Base-by-base conservation (phyloP, 495 filamentous ascomycete genomes). In the Penicillium herquei region DNA sequence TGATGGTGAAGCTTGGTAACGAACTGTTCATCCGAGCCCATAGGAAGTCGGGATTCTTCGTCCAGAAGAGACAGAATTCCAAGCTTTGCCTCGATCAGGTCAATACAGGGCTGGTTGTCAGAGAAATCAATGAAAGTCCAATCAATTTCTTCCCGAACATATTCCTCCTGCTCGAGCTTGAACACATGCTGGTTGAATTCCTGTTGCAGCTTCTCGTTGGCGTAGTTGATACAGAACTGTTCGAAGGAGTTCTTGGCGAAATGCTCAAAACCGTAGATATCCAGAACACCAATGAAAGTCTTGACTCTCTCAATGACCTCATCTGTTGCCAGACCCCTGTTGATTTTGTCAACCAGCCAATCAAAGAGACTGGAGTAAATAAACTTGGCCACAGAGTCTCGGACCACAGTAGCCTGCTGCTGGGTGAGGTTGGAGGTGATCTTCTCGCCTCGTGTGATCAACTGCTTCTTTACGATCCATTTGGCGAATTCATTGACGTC, bases 131-230 rank as follows among this genome's bases (percentile, higher is more conserved):
- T 99, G 70, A 98, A 99, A 11, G 90, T 96, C 94, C 94, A 99
- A 69, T 98, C 93, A 59, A 99, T 99, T 74, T 98, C 79, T 68
- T 99, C 94, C 32, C 89, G 83, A 11, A 97, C 82, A 73, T 99
- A 99, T 75, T 99, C 94, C 73, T 98, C 95, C 70, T 99, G 94
- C 70, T 99, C 94, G 16, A 99, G 83, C 69, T 98, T 96, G 84
- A 99, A 99, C n/a, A 99, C 94, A 62, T 99, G 94, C 71, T 95
- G 91, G 71, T 99, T 99, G 79, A 99, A 99, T 64, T 99, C 95
- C 67, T 99, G 94, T 67, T 99, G 94, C 34, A 99, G 76, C 71
- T 99, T 99, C 73, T 99, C 94, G 72, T 99, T 99, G 69, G 94
- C 94, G 63, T 98, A 99, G 75, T 99, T 99, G 81, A 99, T 99